Percentiles rank a stretch among this genome's conserved stretches.
Evolutionary conservation across 768 basidiomycete genomes (phyloP).

Genomic region (Rossbeevera mucosa): DNA sequence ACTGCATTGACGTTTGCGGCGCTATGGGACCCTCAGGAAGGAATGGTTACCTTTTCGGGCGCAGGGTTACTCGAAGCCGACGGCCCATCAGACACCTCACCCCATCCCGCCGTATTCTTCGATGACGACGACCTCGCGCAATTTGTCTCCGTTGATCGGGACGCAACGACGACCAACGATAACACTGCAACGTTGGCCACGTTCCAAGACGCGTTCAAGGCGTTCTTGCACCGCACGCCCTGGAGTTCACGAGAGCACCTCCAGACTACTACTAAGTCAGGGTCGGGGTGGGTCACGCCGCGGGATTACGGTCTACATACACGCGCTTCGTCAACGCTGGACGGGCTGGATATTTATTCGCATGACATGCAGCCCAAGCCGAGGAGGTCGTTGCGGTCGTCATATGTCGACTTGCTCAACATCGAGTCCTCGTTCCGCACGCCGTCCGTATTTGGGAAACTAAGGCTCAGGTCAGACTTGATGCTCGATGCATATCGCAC

Average conservation of each 20-base stretch:
- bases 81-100: conserved; percentile 1
- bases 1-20: conserved; percentile 56
- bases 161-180: conserved; percentile 13
- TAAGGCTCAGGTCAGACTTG: conserved; percentile 19
- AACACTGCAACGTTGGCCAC: conserved; percentile 19
- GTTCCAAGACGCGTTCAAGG: conserved; percentile 30
- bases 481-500: conserved; percentile 16
- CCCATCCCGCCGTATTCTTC: conserved; percentile 8
- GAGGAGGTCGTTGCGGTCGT: conserved; percentile 17
- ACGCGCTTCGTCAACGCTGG: conserved; percentile 30
- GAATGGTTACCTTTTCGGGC: conserved; percentile 54
- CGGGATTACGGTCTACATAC: conserved; percentile 11
- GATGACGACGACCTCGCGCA: conserved; percentile 17
- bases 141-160: conserved; percentile 10
- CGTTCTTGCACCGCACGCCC: conserved; percentile 23
- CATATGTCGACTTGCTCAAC: conserved; percentile 21
- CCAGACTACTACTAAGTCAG: not conserved
- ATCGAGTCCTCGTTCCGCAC: conserved; percentile 14
- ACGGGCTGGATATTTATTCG: conserved; percentile 28
- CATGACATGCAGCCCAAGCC: conserved; percentile 20
- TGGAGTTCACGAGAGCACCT: conserved; percentile 21
- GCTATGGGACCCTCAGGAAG: conserved; percentile 55
- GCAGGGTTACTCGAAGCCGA: conserved; percentile 40
- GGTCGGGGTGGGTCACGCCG: conserved; percentile 3
- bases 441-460: conserved; percentile 10